These are phyloP conservation scores for Cardamine occulta DNA, from an alignment of 345 rosid genomes.

Conservation along the genomic window DNA sequence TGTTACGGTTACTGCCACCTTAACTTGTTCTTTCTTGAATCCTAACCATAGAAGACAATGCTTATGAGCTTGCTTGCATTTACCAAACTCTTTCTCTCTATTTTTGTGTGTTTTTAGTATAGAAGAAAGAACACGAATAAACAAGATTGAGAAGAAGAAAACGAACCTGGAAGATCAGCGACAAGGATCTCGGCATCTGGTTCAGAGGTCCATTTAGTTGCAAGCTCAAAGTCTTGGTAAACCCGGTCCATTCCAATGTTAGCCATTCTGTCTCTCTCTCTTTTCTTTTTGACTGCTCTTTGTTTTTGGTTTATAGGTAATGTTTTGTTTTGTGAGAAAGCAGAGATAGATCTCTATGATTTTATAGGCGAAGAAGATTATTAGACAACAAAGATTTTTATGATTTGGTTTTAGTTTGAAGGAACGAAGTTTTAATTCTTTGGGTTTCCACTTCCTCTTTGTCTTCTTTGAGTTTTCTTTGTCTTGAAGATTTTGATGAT, in stretches of 20 bases:
- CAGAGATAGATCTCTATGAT: conserved; percentile 25
- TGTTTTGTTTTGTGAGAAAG: conserved; percentile 29
- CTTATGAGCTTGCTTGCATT: conserved; percentile 11
- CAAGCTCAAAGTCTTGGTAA: conserved; percentile 43
- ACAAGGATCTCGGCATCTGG: conserved; percentile 44
- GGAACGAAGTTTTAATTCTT: conserved; percentile 42
- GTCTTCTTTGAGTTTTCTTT: conserved; percentile 41
- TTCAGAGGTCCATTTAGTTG: conserved; percentile 44
- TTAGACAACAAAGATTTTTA: conserved; percentile 20
- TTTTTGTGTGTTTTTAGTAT: conserved; percentile 2
- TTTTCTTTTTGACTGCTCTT: conserved; percentile 9
- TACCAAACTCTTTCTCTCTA: neutral
- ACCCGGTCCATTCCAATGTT: conserved; percentile 30
- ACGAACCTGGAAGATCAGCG: conserved; percentile 46
- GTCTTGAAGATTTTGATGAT: conserved; percentile 41
- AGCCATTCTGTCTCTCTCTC: conserved; percentile 33
- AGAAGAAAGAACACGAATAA: conserved; percentile 22
- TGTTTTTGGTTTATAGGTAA: conserved; percentile 31
- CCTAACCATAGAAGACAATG: conserved; percentile 38
- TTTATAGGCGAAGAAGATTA: conserved; percentile 37
- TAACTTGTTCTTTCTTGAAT: conserved; percentile 47
- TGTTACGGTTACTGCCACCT: conserved; percentile 40
- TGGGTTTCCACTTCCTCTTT: conserved; percentile 43
- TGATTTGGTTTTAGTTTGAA: conserved; percentile 40
- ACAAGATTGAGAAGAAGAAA: conserved; percentile 33